phyloP scores from a whole-genome alignment of 164 flowering plant genomes.

The Pachysandra terminalis region DNA sequence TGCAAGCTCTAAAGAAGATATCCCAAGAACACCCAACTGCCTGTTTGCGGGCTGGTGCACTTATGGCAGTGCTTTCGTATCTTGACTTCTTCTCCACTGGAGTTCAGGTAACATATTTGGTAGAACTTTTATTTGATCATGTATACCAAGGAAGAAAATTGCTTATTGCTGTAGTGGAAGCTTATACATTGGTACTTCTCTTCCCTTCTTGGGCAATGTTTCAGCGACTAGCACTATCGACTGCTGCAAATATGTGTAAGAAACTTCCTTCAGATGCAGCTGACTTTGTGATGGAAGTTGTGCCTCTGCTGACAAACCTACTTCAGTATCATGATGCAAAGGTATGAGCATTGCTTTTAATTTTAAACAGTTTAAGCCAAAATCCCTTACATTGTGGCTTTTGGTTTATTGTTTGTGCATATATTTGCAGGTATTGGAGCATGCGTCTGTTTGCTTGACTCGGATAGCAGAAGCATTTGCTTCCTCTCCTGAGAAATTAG shows the following conservation, averaged over 20 bases:
- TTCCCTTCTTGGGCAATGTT: conserved; percentile 2
- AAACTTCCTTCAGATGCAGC: conserved; percentile 99
- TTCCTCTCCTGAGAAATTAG: conserved; percentile 81
- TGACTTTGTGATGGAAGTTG: conserved; percentile 99
- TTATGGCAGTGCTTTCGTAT: conserved; percentile 97
- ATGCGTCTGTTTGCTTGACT: conserved; percentile 95
- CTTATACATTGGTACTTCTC: neutral
- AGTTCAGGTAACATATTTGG: conserved; percentile 61
- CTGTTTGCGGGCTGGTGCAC: conserved; percentile 94
- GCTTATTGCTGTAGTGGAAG: too few relatives aligned
- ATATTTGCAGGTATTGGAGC: conserved; percentile 75
- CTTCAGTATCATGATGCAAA: conserved; percentile 97
- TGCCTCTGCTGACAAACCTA: conserved; percentile 88
- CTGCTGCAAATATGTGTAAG: conserved; percentile 99
- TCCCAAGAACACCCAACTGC: conserved; percentile 99
- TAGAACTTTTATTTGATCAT: neutral
- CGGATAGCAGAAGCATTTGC: conserved; percentile 96
- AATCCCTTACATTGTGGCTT: neutral
- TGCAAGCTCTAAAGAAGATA: conserved; percentile 98
- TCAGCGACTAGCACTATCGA: conserved; percentile 93
- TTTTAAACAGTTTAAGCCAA: neutral
- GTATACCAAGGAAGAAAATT: neutral
- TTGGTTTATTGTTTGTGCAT: neutral
- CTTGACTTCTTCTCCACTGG: conserved; percentile 99
- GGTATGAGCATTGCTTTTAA: conserved; percentile 29